A percentile compares a stretch with the other conserved stretches of the same genome.
These are phyloP conservation scores for Smallanthus sonchifolius DNA, from an alignment of 129 eudicot genomes.

Conservation along the genomic window DNA sequence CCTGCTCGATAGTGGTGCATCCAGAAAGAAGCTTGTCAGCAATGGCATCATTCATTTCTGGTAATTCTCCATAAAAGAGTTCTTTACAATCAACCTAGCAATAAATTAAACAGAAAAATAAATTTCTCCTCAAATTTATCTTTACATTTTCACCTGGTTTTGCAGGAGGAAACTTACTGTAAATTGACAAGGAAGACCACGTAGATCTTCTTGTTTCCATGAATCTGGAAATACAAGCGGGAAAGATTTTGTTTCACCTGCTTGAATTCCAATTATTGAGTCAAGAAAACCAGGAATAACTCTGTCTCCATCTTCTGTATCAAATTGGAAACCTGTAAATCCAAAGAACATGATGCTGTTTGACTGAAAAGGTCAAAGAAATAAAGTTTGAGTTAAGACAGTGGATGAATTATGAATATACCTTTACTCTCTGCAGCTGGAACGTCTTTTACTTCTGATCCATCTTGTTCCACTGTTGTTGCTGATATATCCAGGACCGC, in stretches of 20 bases:
- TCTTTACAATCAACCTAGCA: conserved; percentile 90
- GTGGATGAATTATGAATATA: conserved; percentile 21
- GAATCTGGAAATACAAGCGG: conserved; percentile 85
- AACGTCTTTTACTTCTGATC: conserved; percentile 58
- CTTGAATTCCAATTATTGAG: conserved; percentile 76
- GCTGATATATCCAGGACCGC: conserved; percentile 93
- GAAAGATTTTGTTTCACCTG: conserved; percentile 84
- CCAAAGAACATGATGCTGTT: neutral
- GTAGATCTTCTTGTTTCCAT: conserved; percentile 93
- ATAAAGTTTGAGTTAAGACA: neutral
- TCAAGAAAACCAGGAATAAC: conserved; percentile 85
- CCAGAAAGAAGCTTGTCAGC: conserved; percentile 85
- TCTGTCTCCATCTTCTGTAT: conserved; percentile 88
- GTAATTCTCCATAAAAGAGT: conserved; percentile 87
- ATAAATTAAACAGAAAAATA: neutral
- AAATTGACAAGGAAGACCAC: conserved; percentile 85
- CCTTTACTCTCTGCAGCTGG: conserved; percentile 99
- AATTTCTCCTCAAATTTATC: neutral
- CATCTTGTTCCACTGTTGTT: conserved; percentile 69
- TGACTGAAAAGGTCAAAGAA: neutral
- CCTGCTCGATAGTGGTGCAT: conserved; percentile 76
- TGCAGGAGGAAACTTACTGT: conserved; percentile 50
- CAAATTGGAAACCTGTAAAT: conserved; percentile 82
- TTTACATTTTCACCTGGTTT: neutral
- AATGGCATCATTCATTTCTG: conserved; percentile 67